Conservation (phyloP, 306 rosid species). For the Medicago ruthenica region DNA sequence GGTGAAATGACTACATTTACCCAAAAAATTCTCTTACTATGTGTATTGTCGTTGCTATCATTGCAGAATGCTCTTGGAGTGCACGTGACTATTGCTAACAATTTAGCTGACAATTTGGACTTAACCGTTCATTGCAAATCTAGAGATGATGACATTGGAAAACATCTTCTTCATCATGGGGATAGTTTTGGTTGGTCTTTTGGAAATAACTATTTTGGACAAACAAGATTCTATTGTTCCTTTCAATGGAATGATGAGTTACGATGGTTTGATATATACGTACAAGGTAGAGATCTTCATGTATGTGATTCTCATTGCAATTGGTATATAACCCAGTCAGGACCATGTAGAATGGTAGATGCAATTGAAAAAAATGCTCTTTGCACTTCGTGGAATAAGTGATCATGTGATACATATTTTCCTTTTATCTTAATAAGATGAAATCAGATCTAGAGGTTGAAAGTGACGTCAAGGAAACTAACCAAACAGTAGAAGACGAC, state of each 20-base stretch:
- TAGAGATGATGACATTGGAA: background rate
- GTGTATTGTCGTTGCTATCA: background rate
- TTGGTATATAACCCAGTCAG: background rate
- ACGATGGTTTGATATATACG: background rate
- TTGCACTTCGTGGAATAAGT: background rate
- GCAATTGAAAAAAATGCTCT: background rate
- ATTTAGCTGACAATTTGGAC: background rate
- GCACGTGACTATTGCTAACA: background rate
- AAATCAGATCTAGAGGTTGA: too few relatives aligned
- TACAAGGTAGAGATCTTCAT: background rate
- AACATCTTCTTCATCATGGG: background rate
- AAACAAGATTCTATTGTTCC: background rate
- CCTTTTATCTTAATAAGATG: too few relatives aligned
- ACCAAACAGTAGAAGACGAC: too few relatives aligned
- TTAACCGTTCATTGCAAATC: background rate
- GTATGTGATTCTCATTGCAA: background rate
- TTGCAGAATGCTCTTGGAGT: background rate
- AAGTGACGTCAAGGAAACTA: too few relatives aligned
- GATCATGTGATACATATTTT: background rate
- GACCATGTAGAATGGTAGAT: background rate
- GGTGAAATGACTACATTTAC: background rate
- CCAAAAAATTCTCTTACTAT: background rate
- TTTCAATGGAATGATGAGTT: background rate
- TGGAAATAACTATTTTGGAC: background rate
- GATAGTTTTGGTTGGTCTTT: background rate